Conservation (phyloP, 2,329 filamentous ascomycete genomes). For the Penicillium polonicum region DNA sequence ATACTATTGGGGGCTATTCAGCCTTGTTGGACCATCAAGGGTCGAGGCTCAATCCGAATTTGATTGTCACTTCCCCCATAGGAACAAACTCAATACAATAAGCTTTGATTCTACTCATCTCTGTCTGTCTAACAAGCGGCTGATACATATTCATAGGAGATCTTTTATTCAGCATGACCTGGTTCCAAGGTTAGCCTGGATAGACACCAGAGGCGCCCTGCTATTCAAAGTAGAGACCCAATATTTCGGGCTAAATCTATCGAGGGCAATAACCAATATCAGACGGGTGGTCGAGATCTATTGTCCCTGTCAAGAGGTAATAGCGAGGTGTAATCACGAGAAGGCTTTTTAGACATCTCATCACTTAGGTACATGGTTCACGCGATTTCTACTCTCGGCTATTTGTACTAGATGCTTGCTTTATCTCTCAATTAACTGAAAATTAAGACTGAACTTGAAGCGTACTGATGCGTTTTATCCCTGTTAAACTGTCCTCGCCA, state of each 20-base stretch:
- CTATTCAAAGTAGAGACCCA: not conserved
- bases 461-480: not conserved
- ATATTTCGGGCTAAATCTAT: too few species aligned
- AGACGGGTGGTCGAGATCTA: too few species aligned
- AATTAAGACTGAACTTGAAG: not conserved
- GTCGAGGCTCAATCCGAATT: not conserved
- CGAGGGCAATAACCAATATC: not conserved
- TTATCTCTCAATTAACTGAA: too few species aligned
- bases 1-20: not conserved
- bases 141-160: not conserved
- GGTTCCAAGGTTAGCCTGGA: not conserved
- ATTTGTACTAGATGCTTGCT: not conserved
- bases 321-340: not conserved
- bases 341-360: not conserved
- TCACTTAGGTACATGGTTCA: not conserved
- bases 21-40: not conserved
- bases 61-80: not conserved
- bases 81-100: not conserved
- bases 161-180: too few species aligned
- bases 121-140: not conserved
- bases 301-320: not conserved
- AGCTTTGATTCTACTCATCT: not conserved
- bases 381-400: not conserved
- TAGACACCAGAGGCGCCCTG: not conserved
- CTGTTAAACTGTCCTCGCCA: not conserved